Percentiles rank a stretch among this genome's conserved stretches.
These are phyloP conservation scores for Tuber brumale DNA, from an alignment of 495 filamentous ascomycete genomes.

Conservation along the genomic window DNA sequence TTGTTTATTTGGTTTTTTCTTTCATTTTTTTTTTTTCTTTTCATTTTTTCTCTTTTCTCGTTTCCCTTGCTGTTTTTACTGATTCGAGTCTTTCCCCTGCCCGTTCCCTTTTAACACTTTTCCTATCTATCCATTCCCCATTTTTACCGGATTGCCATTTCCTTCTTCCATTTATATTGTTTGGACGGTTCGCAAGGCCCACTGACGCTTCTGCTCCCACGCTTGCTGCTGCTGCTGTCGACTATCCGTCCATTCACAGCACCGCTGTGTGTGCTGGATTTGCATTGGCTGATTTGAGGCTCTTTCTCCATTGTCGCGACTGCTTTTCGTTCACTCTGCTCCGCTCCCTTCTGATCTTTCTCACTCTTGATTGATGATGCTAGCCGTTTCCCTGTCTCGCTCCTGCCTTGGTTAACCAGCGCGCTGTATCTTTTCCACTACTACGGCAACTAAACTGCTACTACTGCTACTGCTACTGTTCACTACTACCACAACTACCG, in stretches of 20 bases:
- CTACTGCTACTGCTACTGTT: background rate
- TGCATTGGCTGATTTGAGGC: conserved; percentile 33
- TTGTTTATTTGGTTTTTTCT: conserved; percentile 20
- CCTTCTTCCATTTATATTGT: conserved; percentile 10
- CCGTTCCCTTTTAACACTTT: conserved; percentile 28
- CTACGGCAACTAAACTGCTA: background rate
- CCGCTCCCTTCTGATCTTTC: background rate
- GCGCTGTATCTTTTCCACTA: background rate
- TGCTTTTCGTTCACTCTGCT: conserved; percentile 3
- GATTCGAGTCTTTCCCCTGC: conserved; percentile 43
- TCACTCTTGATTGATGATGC: background rate
- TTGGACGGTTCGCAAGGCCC: conserved; percentile 16
- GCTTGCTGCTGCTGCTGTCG: conserved; percentile 28
- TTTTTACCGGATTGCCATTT: conserved; percentile 18
- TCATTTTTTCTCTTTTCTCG: conserved; percentile 38
- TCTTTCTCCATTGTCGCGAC: conserved; percentile 13
- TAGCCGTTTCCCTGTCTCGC: background rate
- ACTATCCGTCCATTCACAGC: conserved; percentile 34
- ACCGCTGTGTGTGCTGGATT: conserved; percentile 7
- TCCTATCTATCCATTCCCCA: conserved; percentile 42
- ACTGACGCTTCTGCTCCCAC: conserved; percentile 33
- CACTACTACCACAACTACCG: background rate
- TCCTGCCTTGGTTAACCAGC: background rate
- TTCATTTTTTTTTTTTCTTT: conserved; percentile 26
- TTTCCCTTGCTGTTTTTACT: conserved; percentile 38